A percentile compares a stretch with the other conserved stretches of the same genome.
Evolutionary conservation across 495 filamentous ascomycete genomes (phyloP).

Genomic region (Penicillium ochrochloron): DNA sequence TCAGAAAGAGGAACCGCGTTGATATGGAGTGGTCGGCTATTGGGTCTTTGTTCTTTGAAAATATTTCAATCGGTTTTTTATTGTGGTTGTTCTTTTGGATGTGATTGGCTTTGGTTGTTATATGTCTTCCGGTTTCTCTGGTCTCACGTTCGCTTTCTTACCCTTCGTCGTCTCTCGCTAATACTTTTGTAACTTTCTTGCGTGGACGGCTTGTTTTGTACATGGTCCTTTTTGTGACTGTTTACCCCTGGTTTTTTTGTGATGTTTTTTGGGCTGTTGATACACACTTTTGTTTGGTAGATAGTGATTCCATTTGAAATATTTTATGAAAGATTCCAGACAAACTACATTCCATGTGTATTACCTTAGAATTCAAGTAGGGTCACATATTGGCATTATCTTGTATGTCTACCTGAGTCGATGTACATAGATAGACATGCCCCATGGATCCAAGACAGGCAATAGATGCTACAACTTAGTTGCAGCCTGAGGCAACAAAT

Average conservation of each 20-base stretch:
- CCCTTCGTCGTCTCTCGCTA: slow-evolving; percentile 26
- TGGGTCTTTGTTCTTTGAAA: slow-evolving; percentile 16
- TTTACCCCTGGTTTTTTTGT: slow-evolving; percentile 6
- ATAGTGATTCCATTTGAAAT: slow-evolving; percentile 13
- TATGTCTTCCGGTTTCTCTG: slow-evolving; percentile 10
- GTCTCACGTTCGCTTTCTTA: slow-evolving; percentile 5
- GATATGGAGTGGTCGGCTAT: slow-evolving; percentile 17
- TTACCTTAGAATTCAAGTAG: too few species aligned
- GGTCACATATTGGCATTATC: too few species aligned
- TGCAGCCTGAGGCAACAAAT: neutral
- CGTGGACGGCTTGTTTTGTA: slow-evolving; percentile 17
- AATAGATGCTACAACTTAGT: neutral
- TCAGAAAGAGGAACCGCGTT: slow-evolving; percentile 16
- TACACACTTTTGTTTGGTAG: slow-evolving; percentile 23
- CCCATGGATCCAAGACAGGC: neutral
- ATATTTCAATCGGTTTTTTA: slow-evolving; percentile 9
- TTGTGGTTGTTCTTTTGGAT: neutral
- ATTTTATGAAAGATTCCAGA: neutral
- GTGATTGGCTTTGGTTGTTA: neutral
- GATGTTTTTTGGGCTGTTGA: slow-evolving; percentile 20
- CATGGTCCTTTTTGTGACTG: slow-evolving; percentile 18
- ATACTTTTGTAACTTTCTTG: slow-evolving; percentile 12
- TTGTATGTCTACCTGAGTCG: neutral
- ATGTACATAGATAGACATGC: neutral
- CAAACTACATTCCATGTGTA: neutral